Evolutionary conservation across 192 early-diverging fungal species (phyloP).

Genomic region (Coemansia sp.): DNA sequence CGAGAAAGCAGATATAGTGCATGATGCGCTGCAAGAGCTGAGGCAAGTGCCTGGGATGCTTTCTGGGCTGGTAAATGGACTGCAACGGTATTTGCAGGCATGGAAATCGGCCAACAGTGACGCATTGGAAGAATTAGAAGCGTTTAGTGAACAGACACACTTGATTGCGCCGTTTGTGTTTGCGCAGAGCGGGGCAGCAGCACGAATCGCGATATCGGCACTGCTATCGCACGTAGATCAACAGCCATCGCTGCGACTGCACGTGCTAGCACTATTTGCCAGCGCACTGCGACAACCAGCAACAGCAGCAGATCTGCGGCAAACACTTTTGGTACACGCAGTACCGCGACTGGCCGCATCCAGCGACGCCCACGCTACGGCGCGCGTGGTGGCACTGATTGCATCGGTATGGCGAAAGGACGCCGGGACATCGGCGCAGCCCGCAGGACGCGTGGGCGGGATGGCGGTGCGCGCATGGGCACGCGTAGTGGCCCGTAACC

Average conservation of each 20-base stretch:
- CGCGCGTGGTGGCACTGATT: conserved; percentile 24
- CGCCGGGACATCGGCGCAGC: not conserved
- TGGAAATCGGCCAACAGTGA: not conserved
- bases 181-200: conserved; percentile 6
- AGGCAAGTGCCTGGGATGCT: conserved; percentile 8
- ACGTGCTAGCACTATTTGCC: conserved; percentile 26
- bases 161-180: conserved; percentile 31
- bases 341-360: conserved; percentile 22
- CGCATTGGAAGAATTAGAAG: not conserved
- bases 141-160: conserved; percentile 10
- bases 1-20: not conserved
- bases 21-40: not conserved
- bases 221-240: conserved; percentile 4
- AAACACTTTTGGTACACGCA: conserved; percentile 13
- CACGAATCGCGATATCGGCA: conserved; percentile 11
- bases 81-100: conserved; percentile 12
- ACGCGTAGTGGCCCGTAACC: conserved; percentile 17
- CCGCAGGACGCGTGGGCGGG: conserved; percentile 13
- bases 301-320: conserved; percentile 13
- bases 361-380: conserved; percentile 26
- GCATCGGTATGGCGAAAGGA: conserved; percentile 19
- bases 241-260: conserved; percentile 11
- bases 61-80: conserved; percentile 7
- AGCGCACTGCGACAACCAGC: conserved; percentile 12
- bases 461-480: conserved; percentile 35